Evolutionary conservation across 169 alveolate genomes (phyloP).

Genomic region (Cryptosporidium tyzzeri): DNA sequence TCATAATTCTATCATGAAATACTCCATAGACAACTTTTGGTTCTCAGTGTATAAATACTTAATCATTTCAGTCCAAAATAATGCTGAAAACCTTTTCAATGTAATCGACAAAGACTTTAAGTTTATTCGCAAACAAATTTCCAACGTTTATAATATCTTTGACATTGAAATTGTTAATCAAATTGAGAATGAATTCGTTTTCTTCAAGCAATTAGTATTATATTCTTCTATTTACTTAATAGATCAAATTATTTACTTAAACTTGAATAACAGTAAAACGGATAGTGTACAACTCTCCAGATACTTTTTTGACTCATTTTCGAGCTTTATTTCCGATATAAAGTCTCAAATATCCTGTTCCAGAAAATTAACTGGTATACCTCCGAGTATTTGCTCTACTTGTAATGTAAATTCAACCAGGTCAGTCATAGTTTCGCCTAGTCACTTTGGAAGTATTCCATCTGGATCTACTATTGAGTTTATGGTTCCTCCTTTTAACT

Average conservation of each 20-base stretch:
- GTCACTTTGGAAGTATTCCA: background rate
- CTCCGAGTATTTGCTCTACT: background rate
- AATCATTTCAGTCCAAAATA: background rate
- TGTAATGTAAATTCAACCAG: background rate
- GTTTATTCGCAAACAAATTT: background rate
- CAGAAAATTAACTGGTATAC: background rate
- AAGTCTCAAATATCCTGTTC: background rate
- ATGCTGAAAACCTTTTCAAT: background rate
- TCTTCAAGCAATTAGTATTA: constrained; percentile 7
- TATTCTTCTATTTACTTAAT: constrained; percentile 9
- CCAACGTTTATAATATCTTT: background rate
- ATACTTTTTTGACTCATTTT: constrained; percentile 25
- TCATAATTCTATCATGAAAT: background rate
- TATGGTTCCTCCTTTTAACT: constrained; percentile 12
- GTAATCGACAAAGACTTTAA: background rate
- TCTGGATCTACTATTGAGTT: constrained; percentile 12
- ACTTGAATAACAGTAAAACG: background rate
- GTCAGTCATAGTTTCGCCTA: background rate
- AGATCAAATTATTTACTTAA: background rate
- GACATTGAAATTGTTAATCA: background rate
- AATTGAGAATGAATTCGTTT: background rate
- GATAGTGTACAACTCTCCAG: constrained; percentile 15
- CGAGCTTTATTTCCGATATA: constrained; percentile 18
- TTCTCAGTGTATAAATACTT: background rate
- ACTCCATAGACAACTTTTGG: background rate